Evolutionary conservation across 2,329 filamentous ascomycete genomes (phyloP), one percentile per base, ranked within the genome.

Genomic region (Emergomyces pasteurianus): DNA sequence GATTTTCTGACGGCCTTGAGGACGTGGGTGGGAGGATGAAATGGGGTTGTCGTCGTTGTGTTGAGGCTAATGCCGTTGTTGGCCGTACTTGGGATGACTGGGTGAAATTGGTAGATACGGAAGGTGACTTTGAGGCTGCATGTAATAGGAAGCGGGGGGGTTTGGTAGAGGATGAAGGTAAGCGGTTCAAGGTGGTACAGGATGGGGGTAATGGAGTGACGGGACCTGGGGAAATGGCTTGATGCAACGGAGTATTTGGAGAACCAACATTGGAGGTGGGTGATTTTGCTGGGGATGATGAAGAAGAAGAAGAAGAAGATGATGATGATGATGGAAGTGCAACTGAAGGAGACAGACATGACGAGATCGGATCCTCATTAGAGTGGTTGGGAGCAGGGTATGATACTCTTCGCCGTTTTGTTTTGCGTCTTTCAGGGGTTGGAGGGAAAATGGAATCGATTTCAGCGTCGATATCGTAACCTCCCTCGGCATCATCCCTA

Each of bases 11-110:
- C 2, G 58, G 60, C 4, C 71, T 70, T 3, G 73, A 72, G 2
- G 72, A 73, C 0, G 72, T 73, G 42, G 68, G 69, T 2, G 75
- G 75, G 3, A 77, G 64, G 12, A 75, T 67, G 59, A 77, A 77
- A 9, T 64, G 62, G 3, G 73, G 73, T 61, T 73, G 75, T 26
- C 67, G 68, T 57, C 65, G 55, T n/a, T 54, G 61, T 26, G 60
- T 58, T n/a, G 63, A 47, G 49, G 46, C 10, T 12, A 34, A 49
- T 46, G 46, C 46, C 6, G 62, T 43, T 18, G 38, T 43, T 68
- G 31, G 23, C 6, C 21, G 12, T 47, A 34, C 38, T 26, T 56
- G 55, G 21, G 28, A 18, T 34, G 38, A 31, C 3, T 10, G 9
- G 23, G 18, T n/a, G 34, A 40, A 14, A 52, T 14, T 16, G 14